These are phyloP conservation scores for Malassezia nana DNA, from an alignment of 1,284 basidiomycete genomes.

Conservation along the genomic window DNA sequence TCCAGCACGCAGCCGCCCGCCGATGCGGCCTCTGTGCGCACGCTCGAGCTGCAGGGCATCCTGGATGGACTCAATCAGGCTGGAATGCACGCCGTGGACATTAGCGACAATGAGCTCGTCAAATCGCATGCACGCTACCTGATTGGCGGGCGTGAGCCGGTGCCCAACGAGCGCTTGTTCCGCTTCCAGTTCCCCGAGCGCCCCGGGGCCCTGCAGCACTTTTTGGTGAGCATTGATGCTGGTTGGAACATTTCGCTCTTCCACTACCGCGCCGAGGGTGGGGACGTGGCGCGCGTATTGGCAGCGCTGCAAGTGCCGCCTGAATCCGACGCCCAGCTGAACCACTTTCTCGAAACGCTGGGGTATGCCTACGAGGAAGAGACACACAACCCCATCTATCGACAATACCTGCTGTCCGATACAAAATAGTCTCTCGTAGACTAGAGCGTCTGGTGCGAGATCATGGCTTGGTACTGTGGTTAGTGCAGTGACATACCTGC, in stretches of 20 bases:
- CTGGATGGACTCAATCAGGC: constrained; percentile 55
- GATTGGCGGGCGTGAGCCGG: constrained; percentile 59
- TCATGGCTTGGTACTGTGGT: constrained; percentile 29
- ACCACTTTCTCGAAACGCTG: constrained; percentile 64
- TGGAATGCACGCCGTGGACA: constrained; percentile 73
- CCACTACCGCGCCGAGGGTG: constrained; percentile 92
- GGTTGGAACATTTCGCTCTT: constrained; percentile 94
- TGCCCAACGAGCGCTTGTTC: constrained; percentile 78
- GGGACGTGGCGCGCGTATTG: constrained; percentile 52
- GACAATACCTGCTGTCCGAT: constrained; percentile 56
- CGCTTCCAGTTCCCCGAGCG: constrained; percentile 96
- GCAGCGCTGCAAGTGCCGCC: constrained; percentile 76
- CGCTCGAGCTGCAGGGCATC: constrained; percentile 26
- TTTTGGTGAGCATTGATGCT: constrained; percentile 59
- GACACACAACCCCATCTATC: constrained; percentile 78
- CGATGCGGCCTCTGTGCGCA: neutral
- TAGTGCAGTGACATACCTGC: neutral
- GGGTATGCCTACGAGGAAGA: constrained; percentile 84
- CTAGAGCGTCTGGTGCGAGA: constrained; percentile 27
- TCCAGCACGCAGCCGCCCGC: constrained; percentile 11
- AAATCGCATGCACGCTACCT: constrained; percentile 91
- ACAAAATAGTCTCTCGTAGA: neutral
- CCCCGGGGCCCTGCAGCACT: constrained; percentile 79
- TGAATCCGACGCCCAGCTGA: constrained; percentile 59
- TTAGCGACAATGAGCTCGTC: constrained; percentile 88